phyloP scores from a whole-genome alignment of 1,139 yeast species.

The Scheffersomyces quercinus region DNA sequence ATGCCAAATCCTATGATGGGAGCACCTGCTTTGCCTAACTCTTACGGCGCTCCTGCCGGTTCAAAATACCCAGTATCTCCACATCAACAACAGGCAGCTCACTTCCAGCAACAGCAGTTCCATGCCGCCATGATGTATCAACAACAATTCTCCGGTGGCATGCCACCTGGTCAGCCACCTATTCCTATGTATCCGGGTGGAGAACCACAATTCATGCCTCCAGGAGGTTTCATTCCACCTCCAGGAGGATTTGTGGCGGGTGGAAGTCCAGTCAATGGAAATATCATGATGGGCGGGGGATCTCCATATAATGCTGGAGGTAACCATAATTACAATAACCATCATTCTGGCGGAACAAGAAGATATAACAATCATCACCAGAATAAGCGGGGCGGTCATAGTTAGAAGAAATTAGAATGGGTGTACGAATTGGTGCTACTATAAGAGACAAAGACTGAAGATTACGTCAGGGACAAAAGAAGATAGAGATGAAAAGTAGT shows the following conservation, averaged over 20 bases:
- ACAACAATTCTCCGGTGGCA: constrained; percentile 29
- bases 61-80: constrained; percentile 21
- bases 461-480: not conserved
- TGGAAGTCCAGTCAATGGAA: constrained; percentile 33
- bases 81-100: constrained; percentile 21
- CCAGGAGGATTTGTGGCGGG: constrained; percentile 40
- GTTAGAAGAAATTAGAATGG: constrained; percentile 2
- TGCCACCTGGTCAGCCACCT: constrained; percentile 39
- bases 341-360: constrained; percentile 10
- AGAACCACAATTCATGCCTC: constrained; percentile 35
- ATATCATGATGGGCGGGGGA: constrained; percentile 21
- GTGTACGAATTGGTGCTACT: not conserved
- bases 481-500: not conserved
- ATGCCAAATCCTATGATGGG: constrained; percentile 37
- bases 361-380: constrained; percentile 6
- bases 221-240: constrained; percentile 35
- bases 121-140: constrained; percentile 43
- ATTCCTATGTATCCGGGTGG: constrained; percentile 36
- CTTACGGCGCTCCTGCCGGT: constrained; percentile 14
- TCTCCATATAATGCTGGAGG: constrained; percentile 8
- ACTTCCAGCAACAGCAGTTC: constrained; percentile 32
- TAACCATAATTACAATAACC: constrained; percentile 8
- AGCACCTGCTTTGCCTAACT: constrained; percentile 19
- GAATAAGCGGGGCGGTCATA: constrained; percentile 12
- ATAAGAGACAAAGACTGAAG: not conserved